Conservation (phyloP, 768 basidiomycete species). For the Lepiota brunneoincarnata region DNA sequence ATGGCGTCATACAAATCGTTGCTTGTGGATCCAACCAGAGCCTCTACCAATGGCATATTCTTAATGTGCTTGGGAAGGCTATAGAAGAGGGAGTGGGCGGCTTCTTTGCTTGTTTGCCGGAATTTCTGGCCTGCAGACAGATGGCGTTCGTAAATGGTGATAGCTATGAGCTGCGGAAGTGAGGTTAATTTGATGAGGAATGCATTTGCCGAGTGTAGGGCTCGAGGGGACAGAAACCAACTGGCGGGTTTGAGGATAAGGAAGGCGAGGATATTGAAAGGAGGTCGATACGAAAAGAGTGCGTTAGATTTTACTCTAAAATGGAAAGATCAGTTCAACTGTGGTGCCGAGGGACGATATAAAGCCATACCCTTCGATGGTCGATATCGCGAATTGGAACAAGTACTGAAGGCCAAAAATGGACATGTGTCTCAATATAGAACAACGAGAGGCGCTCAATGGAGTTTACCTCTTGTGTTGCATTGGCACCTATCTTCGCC, state of each 20-base stretch:
- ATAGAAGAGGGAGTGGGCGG: slow-evolving; percentile 57
- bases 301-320: slow-evolving; percentile 83
- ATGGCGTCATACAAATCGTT: slow-evolving; percentile 75
- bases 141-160: slow-evolving; percentile 79
- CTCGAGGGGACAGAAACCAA: slow-evolving; percentile 70
- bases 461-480: slow-evolving; percentile 40
- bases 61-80: slow-evolving; percentile 71
- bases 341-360: neutral
- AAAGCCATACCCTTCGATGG: slow-evolving; percentile 73
- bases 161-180: slow-evolving; percentile 74
- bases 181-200: slow-evolving; percentile 83
- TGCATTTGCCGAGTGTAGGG: slow-evolving; percentile 82
- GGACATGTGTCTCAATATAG: neutral
- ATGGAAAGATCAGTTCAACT: neutral
- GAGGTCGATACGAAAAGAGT: slow-evolving; percentile 89
- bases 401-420: slow-evolving; percentile 60
- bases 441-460: neutral
- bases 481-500: slow-evolving; percentile 70
- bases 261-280: slow-evolving; percentile 84
- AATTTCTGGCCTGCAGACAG: slow-evolving; percentile 48
- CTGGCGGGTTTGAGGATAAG: slow-evolving; percentile 76
- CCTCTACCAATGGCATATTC: slow-evolving; percentile 71
- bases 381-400: slow-evolving; percentile 83
- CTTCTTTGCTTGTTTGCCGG: slow-evolving; percentile 49
- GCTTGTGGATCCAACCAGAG: slow-evolving; percentile 67